A percentile compares a stretch with the other conserved stretches of the same genome.
phyloP scores from a whole-genome alignment of 352 stramenopile species.

The Globisporangium parvum region DNA sequence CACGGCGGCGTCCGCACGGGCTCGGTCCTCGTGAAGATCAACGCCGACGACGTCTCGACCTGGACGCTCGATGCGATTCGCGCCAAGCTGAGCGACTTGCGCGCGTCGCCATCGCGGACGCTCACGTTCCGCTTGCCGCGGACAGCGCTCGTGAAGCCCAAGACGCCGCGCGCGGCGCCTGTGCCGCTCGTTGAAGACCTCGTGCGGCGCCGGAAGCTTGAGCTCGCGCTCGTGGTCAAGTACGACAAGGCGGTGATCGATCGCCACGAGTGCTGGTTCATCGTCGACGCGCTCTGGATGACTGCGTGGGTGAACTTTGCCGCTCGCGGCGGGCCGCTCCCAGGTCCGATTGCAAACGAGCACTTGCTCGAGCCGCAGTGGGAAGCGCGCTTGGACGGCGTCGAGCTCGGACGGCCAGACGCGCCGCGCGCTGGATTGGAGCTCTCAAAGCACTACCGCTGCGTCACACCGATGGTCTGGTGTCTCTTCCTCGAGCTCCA shows the following conservation, averaged over 20 bases:
- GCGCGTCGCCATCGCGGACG: slow-evolving; percentile 17
- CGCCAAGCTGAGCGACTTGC: slow-evolving; percentile 26
- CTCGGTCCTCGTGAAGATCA: slow-evolving; percentile 51
- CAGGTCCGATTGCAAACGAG: slow-evolving; percentile 55
- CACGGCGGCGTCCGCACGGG: slow-evolving; percentile 34
- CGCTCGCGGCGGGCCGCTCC: slow-evolving; percentile 29
- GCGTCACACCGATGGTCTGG: slow-evolving; percentile 76
- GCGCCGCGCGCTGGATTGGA: slow-evolving; percentile 31
- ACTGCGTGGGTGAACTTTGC: slow-evolving; percentile 54
- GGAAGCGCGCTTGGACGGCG: slow-evolving; percentile 23
- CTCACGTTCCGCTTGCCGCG: slow-evolving; percentile 43
- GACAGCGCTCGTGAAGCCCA: slow-evolving; percentile 10
- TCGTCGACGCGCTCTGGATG: slow-evolving; percentile 59
- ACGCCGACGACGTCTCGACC: slow-evolving; percentile 49
- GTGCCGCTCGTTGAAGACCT: slow-evolving; percentile 40
- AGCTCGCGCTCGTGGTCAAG: slow-evolving; percentile 50
- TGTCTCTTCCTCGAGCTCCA: slow-evolving; percentile 58
- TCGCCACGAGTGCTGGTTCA: slow-evolving; percentile 69
- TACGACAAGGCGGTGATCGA: slow-evolving; percentile 47
- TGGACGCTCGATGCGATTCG: slow-evolving; percentile 38
- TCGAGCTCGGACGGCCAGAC: slow-evolving; percentile 28
- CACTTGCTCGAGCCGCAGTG: slow-evolving; percentile 44
- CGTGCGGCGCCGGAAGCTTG: slow-evolving; percentile 41
- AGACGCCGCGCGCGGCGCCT: slow-evolving; percentile 15
- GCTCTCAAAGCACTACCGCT: slow-evolving; percentile 52